Base-by-base conservation (phyloP, 345 rosid genomes). In the Hibiscus trionum region DNA sequence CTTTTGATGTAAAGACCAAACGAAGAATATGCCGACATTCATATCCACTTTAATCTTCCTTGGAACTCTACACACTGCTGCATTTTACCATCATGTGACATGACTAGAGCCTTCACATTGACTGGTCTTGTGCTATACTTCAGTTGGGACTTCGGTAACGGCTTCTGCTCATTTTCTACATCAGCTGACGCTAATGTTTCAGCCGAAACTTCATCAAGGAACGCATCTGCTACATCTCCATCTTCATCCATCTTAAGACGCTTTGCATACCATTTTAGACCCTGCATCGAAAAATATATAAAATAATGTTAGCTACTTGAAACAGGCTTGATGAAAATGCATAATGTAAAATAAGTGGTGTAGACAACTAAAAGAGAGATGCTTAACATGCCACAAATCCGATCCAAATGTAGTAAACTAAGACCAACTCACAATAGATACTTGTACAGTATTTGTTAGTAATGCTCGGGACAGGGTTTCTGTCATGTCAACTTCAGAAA, bases 161-260 rank as follows among this genome's bases (percentile, higher is more conserved):
- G 80, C 73, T 70, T 76, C 11, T 76, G 75, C 57, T 79, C 83
- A 47, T 77, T 85, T 67, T 81, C 81, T 14, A 26, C 55, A 21
- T 21, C 61, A 16, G 80, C 39, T 5, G 77, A 59, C 27, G 75
- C 35, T 5, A 75, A 61, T 46, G 77, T 50, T 50, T 82, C 78
- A 8, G 83, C 75, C 55, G 65, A 66, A 27, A 80, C 81, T 77
- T 90, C 94, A 17, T 93, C 93, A 26, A 95, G 81, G 80, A 95
- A 95, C 79, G 92, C 99, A 21, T 95, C 91, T 31, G 97, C 99
- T 66, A 92, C 94, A 46, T 95, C 98, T 79, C 99, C 99, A n/a
- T 95, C 99, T 81, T 89, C 98, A 69, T 95, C 98, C 31, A 92
- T 80, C 80, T 75, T 89, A 29, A 95, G 93, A 70, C 86, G 84